Base-by-base conservation (phyloP, 2,329 filamentous ascomycete species). In the Penicillium sp. region DNA sequence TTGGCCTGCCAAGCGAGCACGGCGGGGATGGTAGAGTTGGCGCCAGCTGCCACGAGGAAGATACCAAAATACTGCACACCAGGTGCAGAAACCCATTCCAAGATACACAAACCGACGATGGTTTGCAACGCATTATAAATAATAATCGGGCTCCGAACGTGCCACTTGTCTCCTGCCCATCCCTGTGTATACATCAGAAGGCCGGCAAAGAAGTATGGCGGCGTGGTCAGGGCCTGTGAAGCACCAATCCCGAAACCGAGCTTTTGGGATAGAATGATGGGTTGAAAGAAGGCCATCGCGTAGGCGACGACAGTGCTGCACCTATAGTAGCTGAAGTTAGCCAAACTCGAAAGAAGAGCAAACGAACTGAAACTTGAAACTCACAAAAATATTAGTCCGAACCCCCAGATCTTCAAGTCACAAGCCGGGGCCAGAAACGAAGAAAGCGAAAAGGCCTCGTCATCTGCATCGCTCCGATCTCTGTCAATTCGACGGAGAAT, bases 341-440 rank as follows among this genome's bases (percentile, higher is more conserved):
- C 16, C 29, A 19, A 3, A 9, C 3, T 3, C 16, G 19, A 11
- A 19, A 14, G 4, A 1, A 10, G 0, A 16, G 3, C 1, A 4
- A 19, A 37, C 4, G 3, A 16, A 11, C 11, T 4, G 29, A 14
- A n/a, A 37, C 1, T n/a, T 4, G 8, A 3, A 10, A 31, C 35
- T 13, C 16, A 37, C 35, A 37, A 37, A 8, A 37, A 37, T 37
- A 37, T 37, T 1, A 37, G 7, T n/a, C 35, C 35, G 6, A 37
- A 37, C 3, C 35, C 35, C 35, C 35, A 37, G 4, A 37, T 37
- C 16, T 37, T 37, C 16, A 37, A 6, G 35, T 37, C 35, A 16
- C 9, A 37, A 19, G 35, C 35, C 10, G 35, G 35, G 2, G 16
- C 35, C 35, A 37, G 19, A n/a, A 37, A 37, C 3, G 35, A 37